Conservation (phyloP, 2,329 filamentous ascomycete genomes). For the Xylaria multiplex region DNA sequence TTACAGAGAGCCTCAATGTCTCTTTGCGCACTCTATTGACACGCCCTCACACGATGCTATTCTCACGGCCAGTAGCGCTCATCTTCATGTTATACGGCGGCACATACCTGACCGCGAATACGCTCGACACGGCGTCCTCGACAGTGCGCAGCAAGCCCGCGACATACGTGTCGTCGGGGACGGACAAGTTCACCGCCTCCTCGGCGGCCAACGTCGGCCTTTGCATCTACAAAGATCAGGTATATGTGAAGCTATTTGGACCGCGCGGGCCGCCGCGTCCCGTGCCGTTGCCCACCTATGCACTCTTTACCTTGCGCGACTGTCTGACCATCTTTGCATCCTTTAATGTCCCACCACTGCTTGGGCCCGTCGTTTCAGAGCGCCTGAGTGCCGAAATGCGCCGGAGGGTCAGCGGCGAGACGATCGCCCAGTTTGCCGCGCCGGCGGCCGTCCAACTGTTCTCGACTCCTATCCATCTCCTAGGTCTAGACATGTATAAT, state of each 20-base stretch:
- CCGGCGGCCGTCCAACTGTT: constrained; percentile 82
- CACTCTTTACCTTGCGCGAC: constrained; percentile 83
- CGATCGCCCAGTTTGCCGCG: constrained; percentile 80
- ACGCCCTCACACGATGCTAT: constrained; percentile 69
- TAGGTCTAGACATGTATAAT: constrained; percentile 90
- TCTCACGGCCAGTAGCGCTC: constrained; percentile 73
- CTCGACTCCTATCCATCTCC: constrained; percentile 84
- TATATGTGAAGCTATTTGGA: constrained; percentile 85
- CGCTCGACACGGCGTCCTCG: constrained; percentile 81
- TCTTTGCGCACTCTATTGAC: constrained; percentile 67
- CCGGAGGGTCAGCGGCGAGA: constrained; percentile 61
- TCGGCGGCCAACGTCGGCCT: constrained; percentile 84
- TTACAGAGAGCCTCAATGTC: constrained; percentile 66
- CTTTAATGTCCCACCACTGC: constrained; percentile 86
- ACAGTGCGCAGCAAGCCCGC: constrained; percentile 69
- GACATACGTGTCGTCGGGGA: constrained; percentile 74
- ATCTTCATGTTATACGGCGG: constrained; percentile 83
- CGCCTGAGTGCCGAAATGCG: constrained; percentile 64
- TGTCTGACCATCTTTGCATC: constrained; percentile 90
- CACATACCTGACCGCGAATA: constrained; percentile 90
- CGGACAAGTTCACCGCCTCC: constrained; percentile 82
- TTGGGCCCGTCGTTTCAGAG: constrained; percentile 74
- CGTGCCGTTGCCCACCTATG: constrained; percentile 77
- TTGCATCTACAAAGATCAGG: constrained; percentile 89
- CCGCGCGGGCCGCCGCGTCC: constrained; percentile 62